Evolutionary conservation across 2,329 filamentous ascomycete genomes (phyloP).

Genomic region (Paecilomyces variotii): DNA sequence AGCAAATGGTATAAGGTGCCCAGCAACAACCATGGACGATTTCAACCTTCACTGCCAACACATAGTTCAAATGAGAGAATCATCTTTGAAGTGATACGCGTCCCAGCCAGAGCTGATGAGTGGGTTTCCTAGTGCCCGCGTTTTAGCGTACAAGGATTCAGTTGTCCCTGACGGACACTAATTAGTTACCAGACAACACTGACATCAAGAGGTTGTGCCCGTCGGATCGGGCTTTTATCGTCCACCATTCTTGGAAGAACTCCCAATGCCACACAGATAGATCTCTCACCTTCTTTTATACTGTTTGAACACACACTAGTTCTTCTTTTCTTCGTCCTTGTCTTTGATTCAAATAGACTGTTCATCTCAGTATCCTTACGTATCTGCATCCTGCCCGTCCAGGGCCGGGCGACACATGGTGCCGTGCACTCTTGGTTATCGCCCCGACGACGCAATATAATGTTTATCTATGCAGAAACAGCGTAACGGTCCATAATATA

Average conservation of each 20-base stretch:
- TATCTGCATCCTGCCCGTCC: background rate
- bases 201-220: background rate
- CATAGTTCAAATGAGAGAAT: background rate
- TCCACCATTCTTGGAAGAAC: background rate
- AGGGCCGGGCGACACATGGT: background rate
- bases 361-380: background rate
- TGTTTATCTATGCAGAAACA: background rate
- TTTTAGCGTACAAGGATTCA: background rate
- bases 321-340: background rate
- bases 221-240: background rate
- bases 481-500: background rate
- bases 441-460: background rate
- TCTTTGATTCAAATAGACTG: background rate
- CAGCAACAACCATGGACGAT: background rate
- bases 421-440: background rate
- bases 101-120: background rate
- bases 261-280: background rate
- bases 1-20: background rate
- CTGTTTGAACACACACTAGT: background rate
- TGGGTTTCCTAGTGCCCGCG: background rate
- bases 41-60: background rate
- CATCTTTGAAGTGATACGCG: background rate
- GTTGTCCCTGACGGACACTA: background rate
- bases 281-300: background rate
- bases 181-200: background rate